Base-by-base conservation (phyloP, 2,329 filamentous ascomycete genomes). In the Cordyceps fumosorosea region DNA sequence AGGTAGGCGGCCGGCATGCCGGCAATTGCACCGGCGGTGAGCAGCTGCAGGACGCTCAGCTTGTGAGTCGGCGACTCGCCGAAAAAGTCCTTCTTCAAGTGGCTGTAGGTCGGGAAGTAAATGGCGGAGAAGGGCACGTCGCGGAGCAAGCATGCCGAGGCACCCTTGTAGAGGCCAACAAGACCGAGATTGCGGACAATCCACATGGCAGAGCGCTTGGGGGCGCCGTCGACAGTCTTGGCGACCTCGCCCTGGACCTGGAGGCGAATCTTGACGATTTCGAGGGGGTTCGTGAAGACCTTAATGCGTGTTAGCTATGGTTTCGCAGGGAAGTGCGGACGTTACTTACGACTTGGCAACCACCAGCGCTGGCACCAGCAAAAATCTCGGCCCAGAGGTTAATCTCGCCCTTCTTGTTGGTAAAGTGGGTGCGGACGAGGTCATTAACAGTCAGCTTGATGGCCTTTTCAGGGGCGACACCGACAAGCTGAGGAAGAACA, bases 381-480 rank as follows among this genome's bases (percentile, higher is more conserved):
- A 99, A 66, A 64, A 98, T 79, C 77, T 99, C 95, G 65, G 87
- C 80, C 34, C 80, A 78, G 69, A 85, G 77, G 71, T 80, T 82
- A 71, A 99, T 96, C 63, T 85, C 80, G 56, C 89, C 89, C 65
- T 91, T 84, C 69, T 92, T 86, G 70, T 91, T 87, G 3, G 88
- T 89, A 71, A 93, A 88, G 67, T 84, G 82, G 10, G 84, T 82
- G 71, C 95, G 88, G 24, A 96, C 91, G 60, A 99, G 78, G 73
- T 99, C 95, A 76, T 99, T 99, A 71, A 99, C 93, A 0, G 95
- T 99, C 66, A 99, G 85, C 81, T 99, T 99, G 80, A 99, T 99
- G 68, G 95, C 95, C 81, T 99, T 99, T 76, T 99, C 95, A 2
- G 95, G 95, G n/a, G 95, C 95, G 52, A 99, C 95, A 75, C 95